A percentile compares a stretch with the other conserved stretches of the same genome.
These are phyloP conservation scores for Agaricus bisporus DNA, from an alignment of 768 basidiomycete genomes.

Conservation along the genomic window DNA sequence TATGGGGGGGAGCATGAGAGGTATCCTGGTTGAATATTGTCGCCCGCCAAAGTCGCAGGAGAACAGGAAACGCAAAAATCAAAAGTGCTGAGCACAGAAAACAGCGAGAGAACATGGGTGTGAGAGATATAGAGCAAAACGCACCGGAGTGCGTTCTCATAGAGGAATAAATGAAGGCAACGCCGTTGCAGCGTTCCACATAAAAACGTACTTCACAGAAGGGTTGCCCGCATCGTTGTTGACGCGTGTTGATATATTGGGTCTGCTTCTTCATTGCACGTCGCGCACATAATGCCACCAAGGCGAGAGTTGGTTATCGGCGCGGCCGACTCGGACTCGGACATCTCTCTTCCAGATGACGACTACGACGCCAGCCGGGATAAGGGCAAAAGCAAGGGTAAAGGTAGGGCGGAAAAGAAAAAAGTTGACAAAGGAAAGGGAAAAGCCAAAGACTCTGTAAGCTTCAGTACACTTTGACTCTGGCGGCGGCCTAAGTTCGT, in stretches of 20 bases:
- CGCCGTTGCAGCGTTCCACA: constrained; percentile 8
- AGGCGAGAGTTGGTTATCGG: constrained; percentile 33
- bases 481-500: neutral
- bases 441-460: constrained; percentile 46
- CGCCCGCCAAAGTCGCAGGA: neutral
- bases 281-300: constrained; percentile 21
- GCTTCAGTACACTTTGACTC: constrained; percentile 9
- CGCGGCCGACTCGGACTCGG: constrained; percentile 67
- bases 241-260: neutral
- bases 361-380: constrained; percentile 34
- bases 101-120: constrained; percentile 6
- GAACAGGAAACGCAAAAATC: neutral
- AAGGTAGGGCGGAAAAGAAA: constrained; percentile 45
- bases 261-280: neutral
- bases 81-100: constrained; percentile 2
- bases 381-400: constrained; percentile 54
- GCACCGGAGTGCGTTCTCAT: neutral
- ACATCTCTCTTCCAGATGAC: constrained; percentile 57
- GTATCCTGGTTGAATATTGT: neutral
- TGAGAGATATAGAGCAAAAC: neutral
- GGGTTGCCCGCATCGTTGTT: neutral
- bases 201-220: neutral
- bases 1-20: constrained; percentile 15
- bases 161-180: constrained; percentile 4
- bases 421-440: constrained; percentile 29